These are phyloP conservation scores for Pelargonium hybrid DNA, from an alignment of 441 rosid genomes.

Conservation along the genomic window DNA sequence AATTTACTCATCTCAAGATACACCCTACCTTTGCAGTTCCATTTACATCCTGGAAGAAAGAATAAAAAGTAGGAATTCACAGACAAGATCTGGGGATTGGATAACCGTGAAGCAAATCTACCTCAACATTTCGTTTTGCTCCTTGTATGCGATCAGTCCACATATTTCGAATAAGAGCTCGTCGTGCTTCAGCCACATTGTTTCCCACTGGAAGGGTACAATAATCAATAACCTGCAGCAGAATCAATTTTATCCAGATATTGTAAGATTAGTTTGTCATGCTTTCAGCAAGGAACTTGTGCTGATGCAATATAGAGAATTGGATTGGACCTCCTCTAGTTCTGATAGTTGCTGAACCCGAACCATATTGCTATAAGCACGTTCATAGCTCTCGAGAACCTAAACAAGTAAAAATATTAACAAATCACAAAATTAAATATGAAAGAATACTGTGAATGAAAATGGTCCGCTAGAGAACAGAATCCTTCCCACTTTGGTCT, in stretches of 20 bases:
- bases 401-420: constrained; percentile 22
- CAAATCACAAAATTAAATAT: background rate
- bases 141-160: constrained; percentile 99
- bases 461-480: background rate
- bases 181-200: constrained; percentile 77
- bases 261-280: background rate
- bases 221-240: constrained; percentile 80
- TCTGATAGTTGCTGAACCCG: constrained; percentile 98
- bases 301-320: background rate
- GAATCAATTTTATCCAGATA: constrained; percentile 4
- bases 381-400: constrained; percentile 99
- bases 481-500: background rate
- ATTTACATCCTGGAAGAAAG: background rate
- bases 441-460: background rate
- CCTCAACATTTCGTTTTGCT: constrained; percentile 96
- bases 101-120: constrained; percentile 19
- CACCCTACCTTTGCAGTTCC: background rate
- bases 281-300: constrained; percentile 1
- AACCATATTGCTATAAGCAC: constrained; percentile 96
- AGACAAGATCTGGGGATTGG: background rate
- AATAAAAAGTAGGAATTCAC: background rate
- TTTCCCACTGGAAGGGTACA: constrained; percentile 80
- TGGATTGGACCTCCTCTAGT: constrained; percentile 74
- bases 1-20: background rate
- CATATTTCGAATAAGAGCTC: constrained; percentile 91